Percentiles rank a stretch among this genome's conserved stretches.
Conservation (phyloP, 495 filamentous ascomycete genomes). For the Darksidea phi region DNA sequence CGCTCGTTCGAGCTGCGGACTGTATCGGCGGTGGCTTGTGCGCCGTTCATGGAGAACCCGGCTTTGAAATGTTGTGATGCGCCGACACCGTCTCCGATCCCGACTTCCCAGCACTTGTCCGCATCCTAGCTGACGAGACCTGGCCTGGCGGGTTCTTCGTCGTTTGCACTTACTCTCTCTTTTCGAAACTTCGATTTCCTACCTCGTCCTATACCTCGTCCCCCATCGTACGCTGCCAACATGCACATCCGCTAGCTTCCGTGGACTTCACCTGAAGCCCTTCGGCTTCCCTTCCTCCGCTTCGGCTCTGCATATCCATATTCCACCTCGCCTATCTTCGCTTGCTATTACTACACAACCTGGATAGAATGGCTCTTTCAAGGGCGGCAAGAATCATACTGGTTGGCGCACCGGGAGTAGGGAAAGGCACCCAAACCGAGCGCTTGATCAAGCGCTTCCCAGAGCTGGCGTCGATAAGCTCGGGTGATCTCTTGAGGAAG, state of each 20-base stretch:
- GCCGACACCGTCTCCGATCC: no score
- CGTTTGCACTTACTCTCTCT: neutral
- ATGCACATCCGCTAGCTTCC: slow-evolving; percentile 25
- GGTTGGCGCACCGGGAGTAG: slow-evolving; percentile 88
- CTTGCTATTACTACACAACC: neutral
- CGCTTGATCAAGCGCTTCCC: slow-evolving; percentile 82
- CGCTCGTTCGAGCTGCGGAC: neutral
- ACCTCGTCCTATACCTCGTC: neutral
- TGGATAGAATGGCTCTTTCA: slow-evolving; percentile 32
- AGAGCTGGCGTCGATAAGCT: slow-evolving; percentile 86
- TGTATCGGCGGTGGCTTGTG: neutral
- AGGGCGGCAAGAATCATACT: slow-evolving; percentile 87
- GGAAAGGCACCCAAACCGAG: slow-evolving; percentile 94
- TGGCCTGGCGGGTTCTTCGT: neutral
- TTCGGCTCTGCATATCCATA: slow-evolving; percentile 1
- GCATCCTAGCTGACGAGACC: neutral
- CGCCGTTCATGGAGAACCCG: neutral
- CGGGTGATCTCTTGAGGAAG: slow-evolving; percentile 84
- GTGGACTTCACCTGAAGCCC: slow-evolving; percentile 22
- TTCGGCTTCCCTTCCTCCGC: slow-evolving; percentile 24
- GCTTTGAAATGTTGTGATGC: neutral
- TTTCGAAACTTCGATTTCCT: neutral
- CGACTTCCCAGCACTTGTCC: no score
- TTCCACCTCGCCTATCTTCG: neutral
- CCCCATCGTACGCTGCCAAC: neutral